Base-by-base conservation (phyloP, 2,329 filamentous ascomycete species). In the Trichoderma koningii region DNA sequence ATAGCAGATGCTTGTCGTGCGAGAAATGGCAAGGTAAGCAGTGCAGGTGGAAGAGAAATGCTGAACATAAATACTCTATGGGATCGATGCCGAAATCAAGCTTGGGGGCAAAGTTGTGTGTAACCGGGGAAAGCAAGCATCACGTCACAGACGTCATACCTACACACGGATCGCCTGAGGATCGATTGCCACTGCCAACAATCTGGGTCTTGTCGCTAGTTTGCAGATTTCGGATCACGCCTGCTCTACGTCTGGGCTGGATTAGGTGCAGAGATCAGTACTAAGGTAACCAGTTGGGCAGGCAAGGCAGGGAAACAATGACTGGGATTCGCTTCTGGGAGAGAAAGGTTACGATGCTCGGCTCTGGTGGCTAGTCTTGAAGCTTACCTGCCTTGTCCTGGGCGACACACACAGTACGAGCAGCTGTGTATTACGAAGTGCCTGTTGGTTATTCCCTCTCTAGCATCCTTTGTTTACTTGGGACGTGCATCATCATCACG, bases 111-210 rank as follows among this genome's bases (percentile, higher is more conserved):
- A 48, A 15, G 28, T 26, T 10, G 45, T 30, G 44, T 55, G 41
- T 3, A 38, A 19, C 51, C 48, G 44, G 60, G 41, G 6, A 51
- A 30, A 41, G 42, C 34, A 19, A 26, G 52, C 42, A 28, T 55
- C 41, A 63, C 51, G 23, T 44, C 51, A 41, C 51, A 42, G 60
- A 63, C 59, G 59, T 63, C 59, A 63, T 63, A 38, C 41, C 47
- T 38, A 47, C 51, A 42, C 41, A 41, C 34, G 34, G 34, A 38
- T 38, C 34, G 34, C n/a, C 17, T 15, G 52, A 28, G 45, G 34
- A 47, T 55, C 42, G 28, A 17, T 55, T 47, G 48, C 61, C 51
- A 51, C 56, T 45, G 21, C 44, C 28, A 21, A 48, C 44, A 38
- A 55, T 55, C 34, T 41, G 19, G 14, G 6, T n/a, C 28, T 15